phyloP scores from a whole-genome alignment of 495 filamentous ascomycete species.

The Penicillium canescens region DNA sequence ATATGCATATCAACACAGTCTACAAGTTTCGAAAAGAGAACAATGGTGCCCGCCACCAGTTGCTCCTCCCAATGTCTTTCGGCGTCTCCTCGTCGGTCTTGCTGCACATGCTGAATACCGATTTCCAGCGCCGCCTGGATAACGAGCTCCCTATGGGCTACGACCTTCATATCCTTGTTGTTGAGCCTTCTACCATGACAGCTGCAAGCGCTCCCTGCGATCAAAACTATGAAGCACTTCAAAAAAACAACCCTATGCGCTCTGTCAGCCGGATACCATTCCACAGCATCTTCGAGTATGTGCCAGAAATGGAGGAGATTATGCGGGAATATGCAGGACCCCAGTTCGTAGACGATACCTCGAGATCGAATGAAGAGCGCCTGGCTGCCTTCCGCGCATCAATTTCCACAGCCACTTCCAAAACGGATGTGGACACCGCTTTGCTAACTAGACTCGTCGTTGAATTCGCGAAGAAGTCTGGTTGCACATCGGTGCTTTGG shows the following conservation, averaged over 20 bases:
- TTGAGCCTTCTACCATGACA: constrained; percentile 55
- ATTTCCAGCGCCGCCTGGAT: constrained; percentile 59
- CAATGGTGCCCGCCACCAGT: constrained; percentile 40
- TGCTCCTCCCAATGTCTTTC: constrained; percentile 79
- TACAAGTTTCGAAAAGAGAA: constrained; percentile 47
- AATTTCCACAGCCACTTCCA: constrained; percentile 71
- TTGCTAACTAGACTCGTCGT: constrained; percentile 70
- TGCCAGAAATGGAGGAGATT: constrained; percentile 31
- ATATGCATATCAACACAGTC: constrained; percentile 65
- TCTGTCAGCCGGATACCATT: constrained; percentile 56
- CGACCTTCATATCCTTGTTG: constrained; percentile 63
- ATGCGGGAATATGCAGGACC: constrained; percentile 28
- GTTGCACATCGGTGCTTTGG: constrained; percentile 73
- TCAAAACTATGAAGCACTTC: constrained; percentile 36
- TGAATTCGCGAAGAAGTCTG: constrained; percentile 55
- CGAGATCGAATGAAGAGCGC: constrained; percentile 36
- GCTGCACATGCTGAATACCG: constrained; percentile 70
- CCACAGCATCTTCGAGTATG: constrained; percentile 54
- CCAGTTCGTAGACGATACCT: constrained; percentile 29
- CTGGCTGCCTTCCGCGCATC: constrained; percentile 55
- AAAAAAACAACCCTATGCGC: constrained; percentile 59
- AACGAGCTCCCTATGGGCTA: constrained; percentile 50
- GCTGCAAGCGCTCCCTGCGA: constrained; percentile 22
- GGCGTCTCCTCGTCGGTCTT: constrained; percentile 80
- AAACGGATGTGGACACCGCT: constrained; percentile 67